phyloP scores from a whole-genome alignment of 192 early-diverging fungal species.

The Physocladia obscura region DNA sequence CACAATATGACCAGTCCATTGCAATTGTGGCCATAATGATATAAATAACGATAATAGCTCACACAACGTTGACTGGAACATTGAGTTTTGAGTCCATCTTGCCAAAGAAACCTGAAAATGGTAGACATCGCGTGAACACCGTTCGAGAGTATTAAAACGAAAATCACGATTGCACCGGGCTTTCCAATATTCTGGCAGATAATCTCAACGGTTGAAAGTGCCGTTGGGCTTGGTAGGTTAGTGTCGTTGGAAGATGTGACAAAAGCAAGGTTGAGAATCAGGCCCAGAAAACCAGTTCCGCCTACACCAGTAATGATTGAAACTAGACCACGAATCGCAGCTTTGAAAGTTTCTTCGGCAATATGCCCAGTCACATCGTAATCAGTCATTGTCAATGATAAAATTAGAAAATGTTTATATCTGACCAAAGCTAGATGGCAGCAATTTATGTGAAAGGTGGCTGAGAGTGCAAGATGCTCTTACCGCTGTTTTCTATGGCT shows the following conservation, averaged over 20 bases:
- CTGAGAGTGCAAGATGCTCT: no score
- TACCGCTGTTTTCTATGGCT: no score
- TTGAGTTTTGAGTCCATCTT: slow-evolving; percentile 38
- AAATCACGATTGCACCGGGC: slow-evolving; percentile 36
- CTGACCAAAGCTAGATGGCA: no score
- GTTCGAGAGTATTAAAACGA: slow-evolving; percentile 48
- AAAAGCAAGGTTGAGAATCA: slow-evolving; percentile 41
- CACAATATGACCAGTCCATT: slow-evolving; percentile 26
- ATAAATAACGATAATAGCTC: slow-evolving; percentile 39
- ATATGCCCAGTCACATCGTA: slow-evolving; percentile 47
- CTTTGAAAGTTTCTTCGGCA: slow-evolving; percentile 41
- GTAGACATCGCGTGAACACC: slow-evolving; percentile 53
- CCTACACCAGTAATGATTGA: slow-evolving; percentile 35
- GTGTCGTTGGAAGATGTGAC: slow-evolving; percentile 30
- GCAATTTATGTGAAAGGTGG: no score
- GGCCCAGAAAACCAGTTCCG: slow-evolving; percentile 29
- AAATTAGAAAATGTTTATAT: no score
- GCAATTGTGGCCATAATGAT: slow-evolving; percentile 41
- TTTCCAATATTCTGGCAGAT: slow-evolving; percentile 34
- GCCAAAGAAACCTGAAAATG: slow-evolving; percentile 35
- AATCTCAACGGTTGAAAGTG: slow-evolving; percentile 37
- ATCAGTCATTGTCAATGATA: slow-evolving; percentile 30
- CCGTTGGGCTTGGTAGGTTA: slow-evolving; percentile 11
- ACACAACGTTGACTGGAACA: slow-evolving; percentile 48
- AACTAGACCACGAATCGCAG: slow-evolving; percentile 32